phyloP scores from a whole-genome alignment of 106 monocot species.

The Hemerocallis citrina region DNA sequence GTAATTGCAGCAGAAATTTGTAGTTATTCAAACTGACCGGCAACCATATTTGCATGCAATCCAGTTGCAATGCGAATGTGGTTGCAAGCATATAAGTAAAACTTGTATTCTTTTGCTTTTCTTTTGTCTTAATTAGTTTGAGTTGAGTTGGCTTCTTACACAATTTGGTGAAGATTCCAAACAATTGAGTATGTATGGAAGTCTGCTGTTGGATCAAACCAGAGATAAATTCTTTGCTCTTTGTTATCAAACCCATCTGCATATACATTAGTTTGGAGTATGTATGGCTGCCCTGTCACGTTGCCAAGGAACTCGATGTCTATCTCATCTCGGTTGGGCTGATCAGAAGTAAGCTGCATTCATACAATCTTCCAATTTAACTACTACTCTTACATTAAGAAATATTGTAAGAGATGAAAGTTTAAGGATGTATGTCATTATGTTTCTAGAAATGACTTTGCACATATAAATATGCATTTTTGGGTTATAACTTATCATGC shows the following conservation, averaged over 20 bases:
- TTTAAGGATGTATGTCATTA: too few species aligned
- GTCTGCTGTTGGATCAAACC: slow-evolving; percentile 65
- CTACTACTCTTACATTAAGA: not conserved
- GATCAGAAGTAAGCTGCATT: slow-evolving; percentile 9
- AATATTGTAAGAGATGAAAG: slow-evolving; percentile 46
- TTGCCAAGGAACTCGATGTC: slow-evolving; percentile 11
- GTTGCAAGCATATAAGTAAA: not conserved
- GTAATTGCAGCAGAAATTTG: too few species aligned
- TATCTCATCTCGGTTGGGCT: slow-evolving; percentile 15
- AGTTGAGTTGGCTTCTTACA: slow-evolving; percentile 23
- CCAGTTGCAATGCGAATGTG: not conserved
- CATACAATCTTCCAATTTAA: not conserved
- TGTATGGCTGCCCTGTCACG: slow-evolving; percentile 7
- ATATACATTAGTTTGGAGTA: slow-evolving; percentile 54
- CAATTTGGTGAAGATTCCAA: slow-evolving; percentile 52
- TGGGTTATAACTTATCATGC: too few species aligned
- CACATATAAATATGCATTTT: too few species aligned
- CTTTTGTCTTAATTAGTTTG: not conserved
- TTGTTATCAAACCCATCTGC: slow-evolving; percentile 36
- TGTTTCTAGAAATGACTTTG: too few species aligned
- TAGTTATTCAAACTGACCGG: too few species aligned
- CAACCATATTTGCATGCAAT: too few species aligned
- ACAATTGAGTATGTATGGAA: slow-evolving; percentile 57
- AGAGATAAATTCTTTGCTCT: slow-evolving; percentile 56
- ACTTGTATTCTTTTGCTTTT: not conserved